A percentile compares a stretch with the other conserved stretches of the same genome.
Conservation (phyloP, 495 filamentous ascomycete species). For the Penicillium ochrochloron region DNA sequence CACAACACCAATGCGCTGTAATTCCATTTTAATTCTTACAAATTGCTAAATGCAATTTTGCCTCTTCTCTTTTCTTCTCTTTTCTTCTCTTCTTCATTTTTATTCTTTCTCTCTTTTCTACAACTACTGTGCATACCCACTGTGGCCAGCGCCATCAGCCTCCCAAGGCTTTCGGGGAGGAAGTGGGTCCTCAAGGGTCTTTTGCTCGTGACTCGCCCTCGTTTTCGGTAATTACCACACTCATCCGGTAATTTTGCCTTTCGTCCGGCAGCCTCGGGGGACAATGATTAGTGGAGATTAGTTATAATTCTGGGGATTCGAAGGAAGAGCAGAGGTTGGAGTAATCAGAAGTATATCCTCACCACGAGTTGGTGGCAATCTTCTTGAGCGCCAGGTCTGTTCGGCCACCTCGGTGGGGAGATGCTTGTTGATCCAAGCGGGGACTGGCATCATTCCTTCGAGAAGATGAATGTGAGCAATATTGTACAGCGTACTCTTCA, state of each 20-base stretch:
- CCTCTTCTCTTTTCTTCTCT: not conserved
- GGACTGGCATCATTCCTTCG: not conserved
- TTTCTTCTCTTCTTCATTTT: not conserved
- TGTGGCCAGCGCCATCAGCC: not conserved
- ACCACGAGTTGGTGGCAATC: not conserved
- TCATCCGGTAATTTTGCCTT: not conserved
- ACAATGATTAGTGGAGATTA: not conserved
- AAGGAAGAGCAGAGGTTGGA: not conserved
- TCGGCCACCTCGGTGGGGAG: not conserved
- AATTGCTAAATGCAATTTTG: not conserved
- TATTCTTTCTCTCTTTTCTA: not conserved
- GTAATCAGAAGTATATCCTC: not conserved
- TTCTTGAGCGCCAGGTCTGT: not conserved
- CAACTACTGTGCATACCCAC: not conserved
- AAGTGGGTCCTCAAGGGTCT: constrained; percentile 9
- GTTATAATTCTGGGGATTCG: not conserved
- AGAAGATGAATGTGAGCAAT: not conserved
- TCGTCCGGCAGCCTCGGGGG: not conserved
- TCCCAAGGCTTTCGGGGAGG: constrained; percentile 4
- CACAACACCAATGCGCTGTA: no score
- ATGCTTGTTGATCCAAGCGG: constrained; percentile 5
- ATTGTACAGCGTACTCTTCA: no score
- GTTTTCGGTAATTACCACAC: not conserved
- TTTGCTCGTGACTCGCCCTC: not conserved
- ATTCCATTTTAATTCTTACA: not conserved